Evolutionary conservation across 2,329 filamentous ascomycete species (phyloP), one percentile per base, ranked within the genome.

Genomic region (Ophiocordyceps sinensis): DNA sequence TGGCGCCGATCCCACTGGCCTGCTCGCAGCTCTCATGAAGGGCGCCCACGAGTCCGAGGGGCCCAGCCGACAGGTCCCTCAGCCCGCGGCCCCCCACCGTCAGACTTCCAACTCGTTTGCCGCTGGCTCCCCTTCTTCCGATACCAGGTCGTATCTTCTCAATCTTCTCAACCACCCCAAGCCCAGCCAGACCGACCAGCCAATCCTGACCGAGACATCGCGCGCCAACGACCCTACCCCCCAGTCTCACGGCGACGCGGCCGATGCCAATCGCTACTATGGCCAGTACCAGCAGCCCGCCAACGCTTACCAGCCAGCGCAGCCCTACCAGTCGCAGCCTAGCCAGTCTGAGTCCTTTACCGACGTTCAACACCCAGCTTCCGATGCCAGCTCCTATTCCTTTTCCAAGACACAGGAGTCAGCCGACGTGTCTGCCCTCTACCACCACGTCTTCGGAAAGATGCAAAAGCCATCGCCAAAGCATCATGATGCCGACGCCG

Each of bases 131-230:
- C 73, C 76, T 41, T 63, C 73, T 19, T 71, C 77, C 37, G 81
- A 86, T 58, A 85, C 87, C 5, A 84, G 93, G 60, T 80, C 89
- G 47, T 84, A 91, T 55, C 70, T 98, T 38, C 76, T 96, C 46
- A 82, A 85, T 51, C 70, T 96, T 44, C 73, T 98, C 47, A 91
- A 87, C 54, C 79, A 82, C 38, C 79, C 83, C 40, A 87, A 81
- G 62, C 76, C 77, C 12, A 67, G 70, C 43, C 76, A 80, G 57
- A 67, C 64, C 38, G 73, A 78, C 37, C 63, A 64, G 47, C 61
- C 60, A 6, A 51, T 62, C 41, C 40, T 66, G 45, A 54, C 58
- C 40, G 68, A 71, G 45, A 52, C 61, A 12, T 57, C 64, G 19
- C 64, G 66, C 41, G 61, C 65, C 23, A 55, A 57, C 48, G 65